These are phyloP conservation scores for Cutaneotrichosporon arboriforme DNA, from an alignment of 1,284 basidiomycete species.

Conservation along the genomic window DNA sequence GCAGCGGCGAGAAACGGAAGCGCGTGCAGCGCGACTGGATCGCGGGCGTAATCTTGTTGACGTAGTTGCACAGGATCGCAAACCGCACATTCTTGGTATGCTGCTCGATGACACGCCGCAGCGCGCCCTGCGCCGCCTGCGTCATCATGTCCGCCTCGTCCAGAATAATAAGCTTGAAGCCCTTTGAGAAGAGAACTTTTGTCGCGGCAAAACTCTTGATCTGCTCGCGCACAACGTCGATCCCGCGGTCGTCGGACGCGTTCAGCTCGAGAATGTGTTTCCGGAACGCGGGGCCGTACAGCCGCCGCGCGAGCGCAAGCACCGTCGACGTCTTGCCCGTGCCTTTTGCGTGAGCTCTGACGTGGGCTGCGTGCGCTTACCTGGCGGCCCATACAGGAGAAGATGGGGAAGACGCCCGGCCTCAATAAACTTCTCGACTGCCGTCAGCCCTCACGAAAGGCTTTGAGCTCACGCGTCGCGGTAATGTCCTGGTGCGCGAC, in stretches of 20 bases:
- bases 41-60: constrained; percentile 98
- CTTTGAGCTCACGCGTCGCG: constrained; percentile 64
- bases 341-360: constrained; percentile 53
- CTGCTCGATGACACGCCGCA: constrained; percentile 95
- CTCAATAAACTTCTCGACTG: constrained; percentile 94
- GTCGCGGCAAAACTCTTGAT: constrained; percentile 99
- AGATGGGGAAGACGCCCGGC: constrained; percentile 92
- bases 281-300: constrained; percentile 67
- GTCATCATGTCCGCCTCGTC: constrained; percentile 99
- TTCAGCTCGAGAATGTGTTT: constrained; percentile 88
- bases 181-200: constrained; percentile 73
- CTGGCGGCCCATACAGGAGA: constrained; percentile 95
- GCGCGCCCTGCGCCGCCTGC: constrained; percentile 88
- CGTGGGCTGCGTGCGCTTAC: constrained; percentile 20
- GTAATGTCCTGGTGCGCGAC: constrained; percentile 94
- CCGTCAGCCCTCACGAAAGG: background rate
- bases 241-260: constrained; percentile 97
- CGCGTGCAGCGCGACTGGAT: constrained; percentile 98
- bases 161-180: constrained; percentile 95
- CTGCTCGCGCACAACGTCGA: constrained; percentile 93
- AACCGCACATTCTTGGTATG: constrained; percentile 98
- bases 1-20: constrained; percentile 94
- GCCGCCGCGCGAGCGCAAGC: constrained; percentile 83
- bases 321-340: constrained; percentile 98
- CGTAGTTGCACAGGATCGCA: constrained; percentile 99